phyloP scores from a whole-genome alignment of 805 yeast genomes.

The Wickerhamiella australiensis region DNA sequence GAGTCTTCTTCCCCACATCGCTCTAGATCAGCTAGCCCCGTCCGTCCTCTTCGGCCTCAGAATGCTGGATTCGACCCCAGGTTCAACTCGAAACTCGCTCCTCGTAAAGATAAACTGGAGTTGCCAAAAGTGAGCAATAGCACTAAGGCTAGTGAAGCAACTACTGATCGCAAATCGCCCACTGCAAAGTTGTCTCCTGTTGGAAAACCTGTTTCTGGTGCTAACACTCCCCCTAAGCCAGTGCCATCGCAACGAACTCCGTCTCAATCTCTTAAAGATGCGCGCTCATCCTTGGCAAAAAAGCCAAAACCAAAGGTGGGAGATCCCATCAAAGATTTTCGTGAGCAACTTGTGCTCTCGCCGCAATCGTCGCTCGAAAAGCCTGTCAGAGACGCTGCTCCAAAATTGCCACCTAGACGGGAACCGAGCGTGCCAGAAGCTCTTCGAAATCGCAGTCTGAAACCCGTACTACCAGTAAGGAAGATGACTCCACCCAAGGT shows the following conservation, averaged over 20 bases:
- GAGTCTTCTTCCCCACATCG: background rate
- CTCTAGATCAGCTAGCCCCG: background rate
- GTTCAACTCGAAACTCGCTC: background rate
- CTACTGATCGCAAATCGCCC: background rate
- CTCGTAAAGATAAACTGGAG: background rate
- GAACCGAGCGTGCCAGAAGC: constrained; percentile 8
- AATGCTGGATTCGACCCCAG: constrained; percentile 1
- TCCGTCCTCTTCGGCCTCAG: constrained; percentile 4
- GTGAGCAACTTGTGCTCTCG: constrained; percentile 1
- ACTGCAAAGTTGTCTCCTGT: background rate
- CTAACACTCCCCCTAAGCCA: background rate
- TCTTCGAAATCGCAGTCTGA: background rate
- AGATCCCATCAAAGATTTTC: constrained; percentile 5
- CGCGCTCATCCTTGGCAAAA: background rate
- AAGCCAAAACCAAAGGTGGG: background rate
- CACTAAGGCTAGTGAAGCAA: background rate
- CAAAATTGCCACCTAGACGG: background rate
- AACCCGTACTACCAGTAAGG: background rate
- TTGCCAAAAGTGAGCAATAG: background rate
- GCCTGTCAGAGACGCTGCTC: background rate
- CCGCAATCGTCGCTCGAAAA: background rate
- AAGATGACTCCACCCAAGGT: constrained; percentile 1
- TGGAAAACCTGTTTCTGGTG: background rate
- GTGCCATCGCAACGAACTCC: background rate
- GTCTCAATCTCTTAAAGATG: constrained; percentile 7